These are phyloP conservation scores for Aciculosporium take DNA, from an alignment of 2,329 filamentous ascomycete species.

Conservation along the genomic window DNA sequence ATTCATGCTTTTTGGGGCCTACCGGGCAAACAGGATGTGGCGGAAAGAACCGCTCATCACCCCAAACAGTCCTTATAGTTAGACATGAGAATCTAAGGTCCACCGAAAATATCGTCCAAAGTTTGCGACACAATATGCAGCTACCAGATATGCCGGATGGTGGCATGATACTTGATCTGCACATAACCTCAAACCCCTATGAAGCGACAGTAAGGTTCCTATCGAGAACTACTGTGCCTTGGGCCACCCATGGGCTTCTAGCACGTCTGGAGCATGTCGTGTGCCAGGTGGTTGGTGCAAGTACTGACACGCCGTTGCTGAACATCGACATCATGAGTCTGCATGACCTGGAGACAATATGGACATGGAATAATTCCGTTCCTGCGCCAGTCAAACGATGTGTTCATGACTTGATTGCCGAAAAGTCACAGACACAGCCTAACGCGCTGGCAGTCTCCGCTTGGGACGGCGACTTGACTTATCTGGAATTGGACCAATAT, in stretches of 20 bases:
- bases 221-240: neutral
- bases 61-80: neutral
- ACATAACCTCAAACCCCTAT: neutral
- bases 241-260: neutral
- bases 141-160: neutral
- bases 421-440: slow-evolving; percentile 5
- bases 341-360: slow-evolving; percentile 5
- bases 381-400: slow-evolving; percentile 6
- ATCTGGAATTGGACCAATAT: slow-evolving; percentile 8
- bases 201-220: neutral
- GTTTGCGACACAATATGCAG: neutral
- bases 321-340: neutral
- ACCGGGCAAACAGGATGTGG: neutral
- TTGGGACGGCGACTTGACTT: slow-evolving; percentile 16
- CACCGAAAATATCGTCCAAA: neutral
- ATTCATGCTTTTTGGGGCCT: neutral
- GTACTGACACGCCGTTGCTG: neutral
- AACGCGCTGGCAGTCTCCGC: slow-evolving; percentile 10
- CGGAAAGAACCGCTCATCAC: neutral
- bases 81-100: neutral
- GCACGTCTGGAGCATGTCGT: neutral
- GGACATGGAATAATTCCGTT: slow-evolving; percentile 9
- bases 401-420: slow-evolving; percentile 12
- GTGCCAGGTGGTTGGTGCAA: neutral
- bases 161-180: neutral